phyloP scores from a whole-genome alignment of 2,329 filamentous ascomycete genomes.

The Trichoderma sp. region DNA sequence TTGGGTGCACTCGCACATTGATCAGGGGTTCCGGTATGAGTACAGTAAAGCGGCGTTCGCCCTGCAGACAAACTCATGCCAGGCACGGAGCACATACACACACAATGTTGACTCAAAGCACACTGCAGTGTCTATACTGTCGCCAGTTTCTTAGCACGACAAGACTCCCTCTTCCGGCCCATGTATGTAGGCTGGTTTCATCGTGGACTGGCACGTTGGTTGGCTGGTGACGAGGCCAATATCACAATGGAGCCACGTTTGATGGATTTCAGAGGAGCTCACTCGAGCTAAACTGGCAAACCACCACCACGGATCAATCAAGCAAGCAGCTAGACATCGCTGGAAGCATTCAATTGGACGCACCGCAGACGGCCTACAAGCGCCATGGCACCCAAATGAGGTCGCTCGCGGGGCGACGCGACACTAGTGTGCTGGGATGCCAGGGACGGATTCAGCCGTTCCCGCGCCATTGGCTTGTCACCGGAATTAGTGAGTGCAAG shows the following conservation, averaged over 20 bases:
- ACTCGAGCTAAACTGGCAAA: neutral
- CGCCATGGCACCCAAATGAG: conserved; percentile 1
- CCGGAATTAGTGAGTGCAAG: conserved; percentile 8
- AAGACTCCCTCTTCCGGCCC: neutral
- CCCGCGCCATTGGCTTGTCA: conserved; percentile 18
- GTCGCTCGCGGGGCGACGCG: conserved; percentile 3
- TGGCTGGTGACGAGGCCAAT: neutral
- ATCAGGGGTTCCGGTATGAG: conserved; percentile 1
- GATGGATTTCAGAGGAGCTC: conserved; percentile 19
- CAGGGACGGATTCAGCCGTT: conserved; percentile 19
- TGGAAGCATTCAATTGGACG: conserved; percentile 16
- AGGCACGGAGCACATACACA: neutral
- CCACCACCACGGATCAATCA: neutral
- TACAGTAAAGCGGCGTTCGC: neutral
- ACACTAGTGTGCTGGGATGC: conserved; percentile 14
- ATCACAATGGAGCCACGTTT: neutral
- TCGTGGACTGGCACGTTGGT: neutral
- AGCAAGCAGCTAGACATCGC: conserved; percentile 5
- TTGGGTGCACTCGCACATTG: neutral
- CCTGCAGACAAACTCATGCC: conserved; percentile 5
- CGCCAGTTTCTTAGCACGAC: neutral
- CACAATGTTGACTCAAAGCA: neutral
- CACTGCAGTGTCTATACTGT: neutral
- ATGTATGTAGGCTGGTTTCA: neutral
- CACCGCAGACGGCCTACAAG: neutral